Evolutionary conservation across 2,329 filamentous ascomycete species (phyloP), one percentile per base, ranked within the genome.

Genomic region (Bisporella sp.): DNA sequence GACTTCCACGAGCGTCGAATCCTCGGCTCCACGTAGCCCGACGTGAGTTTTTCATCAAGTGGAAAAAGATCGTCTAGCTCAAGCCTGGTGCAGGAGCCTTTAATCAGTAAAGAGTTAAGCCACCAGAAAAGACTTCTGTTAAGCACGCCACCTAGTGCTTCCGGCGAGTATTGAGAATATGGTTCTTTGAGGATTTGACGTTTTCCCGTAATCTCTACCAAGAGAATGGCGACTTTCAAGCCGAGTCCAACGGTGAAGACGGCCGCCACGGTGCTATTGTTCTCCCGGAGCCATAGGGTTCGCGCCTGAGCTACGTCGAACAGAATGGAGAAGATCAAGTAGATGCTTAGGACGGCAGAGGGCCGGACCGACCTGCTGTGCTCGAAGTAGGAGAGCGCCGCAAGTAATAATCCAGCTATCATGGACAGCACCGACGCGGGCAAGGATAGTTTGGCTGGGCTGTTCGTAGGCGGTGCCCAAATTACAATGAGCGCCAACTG

Each of bases 91-190:
- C 54, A 52, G 45, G 61, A 68, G 1, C 68, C 68, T 11, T 46
- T 48, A 8, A 56, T 37, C 47, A 71, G 65, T 5, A 70, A 48
- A 4, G 54, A 54, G 48, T 67, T 68, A 1, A 71, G 50, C 68
- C 67, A 71, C 57, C 58, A 66, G 51, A 68, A 67, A 32, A 69
- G 53, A n/a, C 61, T 59, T 28, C 62, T 59, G 31, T 55, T 64
- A 40, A 68, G 62, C 8, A 70, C 57, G 5, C 66, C 62, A 43
- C 61, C 62, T 4, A 58, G 65, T 11, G 64, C 59, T 51, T 70
- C 68, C 1, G 54, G 56, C 4, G 57, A 48, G 31, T 54, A 52
- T 4, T 32, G 39, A 12, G 48, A 50, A 41, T 62, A 59, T 6
- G 54, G 48, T 6, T 46, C 42, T n/a, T 42, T 49, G 4, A 63